Evolutionary conservation across 108 stramenopile genomes (phyloP), one percentile per base, ranked within the genome.

Genomic region (Cyclostephanos tholiformis): DNA sequence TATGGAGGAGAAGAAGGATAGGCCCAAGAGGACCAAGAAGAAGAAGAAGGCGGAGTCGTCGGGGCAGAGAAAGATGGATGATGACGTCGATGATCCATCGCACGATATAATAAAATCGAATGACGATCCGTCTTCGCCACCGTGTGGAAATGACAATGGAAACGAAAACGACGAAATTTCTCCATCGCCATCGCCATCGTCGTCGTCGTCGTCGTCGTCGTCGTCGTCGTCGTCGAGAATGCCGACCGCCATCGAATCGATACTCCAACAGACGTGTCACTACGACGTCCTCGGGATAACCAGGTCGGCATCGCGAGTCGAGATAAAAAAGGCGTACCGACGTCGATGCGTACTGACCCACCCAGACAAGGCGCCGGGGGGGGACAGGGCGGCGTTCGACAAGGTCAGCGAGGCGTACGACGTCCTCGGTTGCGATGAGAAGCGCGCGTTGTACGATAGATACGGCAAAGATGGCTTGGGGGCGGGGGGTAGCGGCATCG

Each of bases 391-490:
- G 13, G 92, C 88, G 29, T 98, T 99, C 77, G 96, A 98, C 71
- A 91, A 96, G 51, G 95, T 98, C 16, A 80, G 89, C 14, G 88
- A 96, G 74, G 97, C 97, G 13, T 98, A 97, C 79, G 97, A 97
- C 48, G 91, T 99, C 0, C 69, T 99, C n/a, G 83, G 89, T 49
- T 97, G 95, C 87, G 85, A 88, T 32, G 82, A 75, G 14, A 97
- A 97, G 77, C 88, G 96, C 2, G 77, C 85, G 16, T n/a, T 96
- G 13, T 99, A 98, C 82, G 95, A 99, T 80, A 74, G 89, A 61
- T 97, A 81, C 82, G 98, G 98, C 29, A 86, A 87, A 56, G 88
- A 82, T 29, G 98, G 95, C 7, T 19, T 64, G 17, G 27, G 6
- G 35, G 2, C n/a, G 36, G 4, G 38, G 19, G 59, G 32, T 6